phyloP scores from a whole-genome alignment of 495 filamentous ascomycete species.

The Daldinia bambusicola region DNA sequence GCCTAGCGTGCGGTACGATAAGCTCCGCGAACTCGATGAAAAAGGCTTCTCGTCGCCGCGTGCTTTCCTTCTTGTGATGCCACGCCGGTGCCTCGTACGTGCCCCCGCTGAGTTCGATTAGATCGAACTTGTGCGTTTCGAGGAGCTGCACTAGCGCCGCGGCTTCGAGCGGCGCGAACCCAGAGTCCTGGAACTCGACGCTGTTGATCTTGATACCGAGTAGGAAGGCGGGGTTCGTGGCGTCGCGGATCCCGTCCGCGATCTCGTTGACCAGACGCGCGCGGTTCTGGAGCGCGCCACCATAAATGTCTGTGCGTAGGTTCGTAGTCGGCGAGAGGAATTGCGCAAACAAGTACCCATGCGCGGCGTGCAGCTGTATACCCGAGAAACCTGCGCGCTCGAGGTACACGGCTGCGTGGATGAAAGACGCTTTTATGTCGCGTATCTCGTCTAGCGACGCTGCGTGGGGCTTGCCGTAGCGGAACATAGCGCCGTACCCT shows the following conservation, averaged over 20 bases:
- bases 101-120: constrained; percentile 72
- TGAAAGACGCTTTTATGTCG: constrained; percentile 57
- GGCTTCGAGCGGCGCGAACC: constrained; percentile 66
- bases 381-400: constrained; percentile 65
- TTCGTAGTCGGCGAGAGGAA: constrained; percentile 63
- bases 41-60: constrained; percentile 68
- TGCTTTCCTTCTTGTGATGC: constrained; percentile 63
- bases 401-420: constrained; percentile 59
- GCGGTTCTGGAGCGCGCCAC: constrained; percentile 72
- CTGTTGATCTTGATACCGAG: constrained; percentile 75
- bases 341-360: constrained; percentile 67
- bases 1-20: constrained; percentile 64
- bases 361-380: constrained; percentile 67
- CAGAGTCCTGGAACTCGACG: constrained; percentile 71
- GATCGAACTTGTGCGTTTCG: constrained; percentile 68
- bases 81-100: constrained; percentile 69
- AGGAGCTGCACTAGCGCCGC: constrained; percentile 63
- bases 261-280: constrained; percentile 67
- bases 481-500: constrained; percentile 43
- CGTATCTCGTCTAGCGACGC: constrained; percentile 62
- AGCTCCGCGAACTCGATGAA: constrained; percentile 73
- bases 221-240: constrained; percentile 62
- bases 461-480: constrained; percentile 49
- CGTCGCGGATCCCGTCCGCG: constrained; percentile 59
- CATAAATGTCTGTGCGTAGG: constrained; percentile 71